A percentile compares a stretch with the other conserved stretches of the same genome.
Conservation (phyloP, 2,329 filamentous ascomycete species). For the Ambrosiella cleistominuta region DNA sequence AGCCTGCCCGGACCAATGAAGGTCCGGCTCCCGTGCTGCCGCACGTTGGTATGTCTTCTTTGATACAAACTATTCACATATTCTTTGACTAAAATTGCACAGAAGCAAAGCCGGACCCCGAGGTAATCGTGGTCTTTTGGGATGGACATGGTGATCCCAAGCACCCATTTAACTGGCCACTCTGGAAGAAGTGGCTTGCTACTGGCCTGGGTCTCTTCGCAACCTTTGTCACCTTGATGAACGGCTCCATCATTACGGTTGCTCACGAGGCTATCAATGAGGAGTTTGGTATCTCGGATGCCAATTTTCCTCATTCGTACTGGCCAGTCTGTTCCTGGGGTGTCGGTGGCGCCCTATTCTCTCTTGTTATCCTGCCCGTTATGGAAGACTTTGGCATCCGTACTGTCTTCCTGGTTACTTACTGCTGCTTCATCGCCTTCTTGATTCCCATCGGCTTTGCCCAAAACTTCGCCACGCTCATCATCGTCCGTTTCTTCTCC, state of each 20-base stretch:
- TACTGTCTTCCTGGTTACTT: conserved; percentile 16
- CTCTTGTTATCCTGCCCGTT: conserved; percentile 24
- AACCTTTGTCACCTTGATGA: conserved; percentile 16
- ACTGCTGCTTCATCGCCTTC: conserved; percentile 16
- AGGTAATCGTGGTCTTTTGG: conserved; percentile 35
- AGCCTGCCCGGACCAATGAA: conserved; percentile 4
- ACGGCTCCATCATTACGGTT: conserved; percentile 12
- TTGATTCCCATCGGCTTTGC: conserved; percentile 8
- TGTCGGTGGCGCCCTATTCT: conserved; percentile 24
- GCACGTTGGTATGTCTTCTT: neutral
- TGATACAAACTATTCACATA: neutral
- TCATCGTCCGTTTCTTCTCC: conserved; percentile 17
- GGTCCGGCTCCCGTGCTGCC: neutral
- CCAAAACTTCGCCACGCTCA: conserved; percentile 11
- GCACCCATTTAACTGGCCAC: conserved; percentile 53
- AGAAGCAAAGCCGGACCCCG: conserved; percentile 3
- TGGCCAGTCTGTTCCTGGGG: conserved; percentile 15
- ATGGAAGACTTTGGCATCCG: conserved; percentile 23
- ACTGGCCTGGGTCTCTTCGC: conserved; percentile 21
- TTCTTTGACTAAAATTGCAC: neutral
- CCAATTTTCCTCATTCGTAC: conserved; percentile 11
- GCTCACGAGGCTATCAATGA: conserved; percentile 14
- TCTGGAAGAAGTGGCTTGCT: conserved; percentile 25
- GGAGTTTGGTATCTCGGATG: conserved; percentile 14
- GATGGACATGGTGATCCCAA: conserved; percentile 37